Conservation (phyloP, 106 monocot species). For the Vanilla planifolia region DNA sequence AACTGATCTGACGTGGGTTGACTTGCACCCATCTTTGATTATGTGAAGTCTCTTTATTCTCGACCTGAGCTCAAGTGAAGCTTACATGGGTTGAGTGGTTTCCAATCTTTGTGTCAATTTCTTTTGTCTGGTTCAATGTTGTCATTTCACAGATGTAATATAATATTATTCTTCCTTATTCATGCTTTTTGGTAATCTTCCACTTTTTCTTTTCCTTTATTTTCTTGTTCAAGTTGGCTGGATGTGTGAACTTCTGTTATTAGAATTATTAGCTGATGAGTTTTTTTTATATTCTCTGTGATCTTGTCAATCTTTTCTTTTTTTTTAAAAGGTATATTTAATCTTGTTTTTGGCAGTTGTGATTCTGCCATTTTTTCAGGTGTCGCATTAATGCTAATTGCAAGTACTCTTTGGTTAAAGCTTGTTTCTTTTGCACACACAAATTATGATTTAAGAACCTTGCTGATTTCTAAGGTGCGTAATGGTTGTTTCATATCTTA, state of each 20-base stretch:
- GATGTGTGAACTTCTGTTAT: background rate
- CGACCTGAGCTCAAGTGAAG: too few species aligned
- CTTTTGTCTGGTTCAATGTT: too few species aligned
- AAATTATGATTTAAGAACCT: conserved; percentile 70
- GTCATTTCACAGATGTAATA: too few species aligned
- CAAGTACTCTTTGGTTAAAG: conserved; percentile 90
- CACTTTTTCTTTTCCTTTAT: background rate
- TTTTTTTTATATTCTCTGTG: background rate
- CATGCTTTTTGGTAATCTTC: too few species aligned
- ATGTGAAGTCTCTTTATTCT: too few species aligned
- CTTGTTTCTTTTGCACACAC: conserved; percentile 93
- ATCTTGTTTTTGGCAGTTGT: conserved; percentile 40
- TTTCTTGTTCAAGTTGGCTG: background rate
- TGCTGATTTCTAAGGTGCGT: conserved; percentile 57
- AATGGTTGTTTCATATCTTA: background rate
- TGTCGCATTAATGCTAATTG: conserved; percentile 71
- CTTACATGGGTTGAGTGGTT: too few species aligned
- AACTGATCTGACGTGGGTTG: too few species aligned
- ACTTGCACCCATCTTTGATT: too few species aligned
- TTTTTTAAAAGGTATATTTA: background rate
- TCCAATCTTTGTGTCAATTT: too few species aligned
- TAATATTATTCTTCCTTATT: too few species aligned
- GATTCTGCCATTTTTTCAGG: conserved; percentile 93
- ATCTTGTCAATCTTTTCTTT: background rate
- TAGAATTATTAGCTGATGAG: conserved; percentile 1